Base-by-base conservation (phyloP, 2,329 filamentous ascomycete genomes). In the Anthostomella pinea region DNA sequence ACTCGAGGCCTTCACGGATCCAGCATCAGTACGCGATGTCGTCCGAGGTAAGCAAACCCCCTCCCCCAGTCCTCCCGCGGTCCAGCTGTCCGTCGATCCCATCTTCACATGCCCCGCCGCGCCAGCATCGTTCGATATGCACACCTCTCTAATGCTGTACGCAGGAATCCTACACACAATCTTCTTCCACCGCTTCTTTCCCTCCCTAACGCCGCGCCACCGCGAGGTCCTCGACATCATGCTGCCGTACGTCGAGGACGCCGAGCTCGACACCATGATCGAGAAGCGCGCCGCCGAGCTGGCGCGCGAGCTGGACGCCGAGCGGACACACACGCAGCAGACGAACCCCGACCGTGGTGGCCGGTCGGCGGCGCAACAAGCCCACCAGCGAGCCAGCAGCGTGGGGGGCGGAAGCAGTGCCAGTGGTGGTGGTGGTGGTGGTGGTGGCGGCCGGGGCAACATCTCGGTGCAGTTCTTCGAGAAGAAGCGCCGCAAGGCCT, bases 161-260 rank as follows among this genome's bases (percentile, higher is more conserved):
- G 23, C 55, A 95, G 91, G 86, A 47, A 86, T 96, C 61, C 77
- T 97, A 32, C 90, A 96, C 64, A 94, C 90, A 33, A 96, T 97
- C 63, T 98, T 97, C 79, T 97, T 97, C 76, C 90, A 96, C 70
- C 85, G 93, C 58, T 95, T 91, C 77, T 96, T 97, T 72, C 88
- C 88, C 39, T 83, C 87, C 40, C 77, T 96, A 52, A 72, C 79
- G 26, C 91, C 93, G 5, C 78, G 80, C 46, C 89, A 87, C 46
- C 83, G 88, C 67, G 90, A 96, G 59, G 81, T 96, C 46, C 82
- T 96, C 49, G 90, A 95, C 65, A 77, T 95, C 44, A 90, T 88
- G 21, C 79, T 97, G 18, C 90, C 93, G 33, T 86, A 87, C 56
- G 85, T 97, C 57, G 81, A 89, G 60, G 88, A 96, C 59, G 83